Conservation (phyloP, 2,329 filamentous ascomycete species). For the Scleromitrula shiraiana region DNA sequence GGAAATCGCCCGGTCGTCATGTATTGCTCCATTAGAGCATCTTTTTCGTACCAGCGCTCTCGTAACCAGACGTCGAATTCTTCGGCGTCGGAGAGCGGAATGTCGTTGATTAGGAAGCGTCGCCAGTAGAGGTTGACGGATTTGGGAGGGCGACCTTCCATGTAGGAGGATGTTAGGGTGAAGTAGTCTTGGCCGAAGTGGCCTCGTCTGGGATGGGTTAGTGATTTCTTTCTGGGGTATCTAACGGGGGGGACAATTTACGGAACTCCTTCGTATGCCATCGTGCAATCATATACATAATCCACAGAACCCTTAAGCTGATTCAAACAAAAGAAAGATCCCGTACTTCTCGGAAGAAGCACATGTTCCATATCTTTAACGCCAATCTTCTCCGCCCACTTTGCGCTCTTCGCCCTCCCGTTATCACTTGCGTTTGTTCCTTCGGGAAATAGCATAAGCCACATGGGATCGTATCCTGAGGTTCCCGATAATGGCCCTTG, state of each 20-base stretch:
- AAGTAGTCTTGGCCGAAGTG: slow-evolving; percentile 88
- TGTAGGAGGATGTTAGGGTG: slow-evolving; percentile 77
- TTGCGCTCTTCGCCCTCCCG: slow-evolving; percentile 60
- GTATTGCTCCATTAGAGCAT: slow-evolving; percentile 79
- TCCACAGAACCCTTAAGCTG: slow-evolving; percentile 68
- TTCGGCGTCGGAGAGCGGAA: slow-evolving; percentile 67
- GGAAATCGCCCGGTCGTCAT: slow-evolving; percentile 73
- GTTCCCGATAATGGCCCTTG: slow-evolving; percentile 44
- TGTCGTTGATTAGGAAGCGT: slow-evolving; percentile 69
- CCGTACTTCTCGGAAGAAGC: slow-evolving; percentile 72
- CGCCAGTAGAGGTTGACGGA: slow-evolving; percentile 98
- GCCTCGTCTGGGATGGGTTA: slow-evolving; percentile 40
- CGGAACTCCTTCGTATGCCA: slow-evolving; percentile 91
- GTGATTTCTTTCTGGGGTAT: not conserved
- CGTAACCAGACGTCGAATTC: slow-evolving; percentile 80
- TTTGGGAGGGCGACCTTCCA: slow-evolving; percentile 81
- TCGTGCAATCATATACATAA: slow-evolving; percentile 86
- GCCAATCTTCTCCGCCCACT: slow-evolving; percentile 70
- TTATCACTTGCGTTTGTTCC: slow-evolving; percentile 73
- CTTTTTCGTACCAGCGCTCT: slow-evolving; percentile 87
- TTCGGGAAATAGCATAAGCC: slow-evolving; percentile 81
- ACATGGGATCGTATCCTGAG: slow-evolving; percentile 69
- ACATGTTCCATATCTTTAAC: slow-evolving; percentile 65
- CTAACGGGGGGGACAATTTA: slow-evolving; percentile 42
- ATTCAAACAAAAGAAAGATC: slow-evolving; percentile 69